phyloP scores from a whole-genome alignment of 1,284 basidiomycete genomes.

The Ceratobasidium sp. region DNA sequence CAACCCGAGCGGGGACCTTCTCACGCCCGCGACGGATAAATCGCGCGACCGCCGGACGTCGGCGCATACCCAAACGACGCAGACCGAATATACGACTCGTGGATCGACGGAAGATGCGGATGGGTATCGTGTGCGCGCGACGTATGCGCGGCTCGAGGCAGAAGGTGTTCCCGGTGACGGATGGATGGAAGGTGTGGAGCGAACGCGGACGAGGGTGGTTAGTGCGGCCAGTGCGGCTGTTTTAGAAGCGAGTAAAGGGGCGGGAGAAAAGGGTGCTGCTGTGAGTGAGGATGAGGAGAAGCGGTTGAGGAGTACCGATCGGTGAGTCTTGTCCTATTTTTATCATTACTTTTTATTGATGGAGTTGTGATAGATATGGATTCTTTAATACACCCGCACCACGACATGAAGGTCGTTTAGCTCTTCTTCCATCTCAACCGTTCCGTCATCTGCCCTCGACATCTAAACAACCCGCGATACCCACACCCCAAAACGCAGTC shows the following conservation, averaged over 20 bases:
- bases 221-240: constrained; percentile 38
- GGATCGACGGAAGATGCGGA: constrained; percentile 75
- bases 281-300: constrained; percentile 63
- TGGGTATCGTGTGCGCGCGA: constrained; percentile 84
- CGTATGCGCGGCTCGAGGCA: constrained; percentile 84
- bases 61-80: constrained; percentile 8
- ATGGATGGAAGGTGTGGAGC: constrained; percentile 56
- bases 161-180: constrained; percentile 66
- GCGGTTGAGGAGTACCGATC: constrained; percentile 76
- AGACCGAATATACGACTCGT: constrained; percentile 17
- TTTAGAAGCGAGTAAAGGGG: constrained; percentile 51
- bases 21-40: constrained; percentile 12
- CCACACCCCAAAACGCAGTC: constrained; percentile 52
- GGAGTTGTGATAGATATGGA: constrained; percentile 69
- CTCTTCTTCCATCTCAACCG: constrained; percentile 68
- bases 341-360: constrained; percentile 40
- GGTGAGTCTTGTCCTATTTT: constrained; percentile 59
- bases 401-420: constrained; percentile 71
- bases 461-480: constrained; percentile 54
- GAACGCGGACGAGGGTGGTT: constrained; percentile 81
- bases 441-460: constrained; percentile 66
- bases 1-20: constrained; percentile 1
- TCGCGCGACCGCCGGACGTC: constrained; percentile 20
- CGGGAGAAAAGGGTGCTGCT: constrained; percentile 55
- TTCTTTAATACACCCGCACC: constrained; percentile 75